phyloP scores from a whole-genome alignment of 1,284 basidiomycete genomes.

The Gymnopus androsaceus region DNA sequence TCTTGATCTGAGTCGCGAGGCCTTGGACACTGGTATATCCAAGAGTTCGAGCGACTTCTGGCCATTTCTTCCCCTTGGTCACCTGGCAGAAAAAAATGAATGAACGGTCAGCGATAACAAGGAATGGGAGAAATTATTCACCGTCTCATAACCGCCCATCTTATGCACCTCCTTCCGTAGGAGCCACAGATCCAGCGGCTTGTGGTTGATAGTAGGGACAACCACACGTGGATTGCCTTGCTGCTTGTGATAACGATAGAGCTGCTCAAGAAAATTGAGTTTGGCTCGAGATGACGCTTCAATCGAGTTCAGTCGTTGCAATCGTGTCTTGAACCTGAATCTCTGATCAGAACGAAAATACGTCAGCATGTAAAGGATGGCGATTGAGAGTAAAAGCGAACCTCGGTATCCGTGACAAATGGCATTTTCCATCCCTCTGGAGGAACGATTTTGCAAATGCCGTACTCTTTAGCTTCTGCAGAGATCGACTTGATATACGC shows the following conservation, averaged over 20 bases:
- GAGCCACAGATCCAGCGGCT: slow-evolving; percentile 90
- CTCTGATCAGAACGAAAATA: slow-evolving; percentile 47
- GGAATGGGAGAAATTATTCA: slow-evolving; percentile 41
- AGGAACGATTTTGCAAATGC: slow-evolving; percentile 96
- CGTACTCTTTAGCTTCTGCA: slow-evolving; percentile 74
- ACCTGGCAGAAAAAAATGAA: slow-evolving; percentile 50
- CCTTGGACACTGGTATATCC: slow-evolving; percentile 84
- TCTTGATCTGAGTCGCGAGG: slow-evolving; percentile 85
- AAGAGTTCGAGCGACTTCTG: slow-evolving; percentile 77
- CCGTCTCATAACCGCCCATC: slow-evolving; percentile 84
- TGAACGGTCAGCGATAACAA: slow-evolving; percentile 26
- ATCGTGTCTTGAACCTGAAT: slow-evolving; percentile 93
- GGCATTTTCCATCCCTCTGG: slow-evolving; percentile 95
- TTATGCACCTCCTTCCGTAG: slow-evolving; percentile 90
- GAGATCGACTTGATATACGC: slow-evolving; percentile 89
- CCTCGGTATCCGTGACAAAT: slow-evolving; percentile 94
- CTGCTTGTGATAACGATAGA: slow-evolving; percentile 91
- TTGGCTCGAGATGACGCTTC: slow-evolving; percentile 97
- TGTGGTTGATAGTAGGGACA: slow-evolving; percentile 91
- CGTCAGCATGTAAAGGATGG: slow-evolving; percentile 28
- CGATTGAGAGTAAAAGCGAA: slow-evolving; percentile 36
- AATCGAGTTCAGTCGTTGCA: slow-evolving; percentile 95
- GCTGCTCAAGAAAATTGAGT: slow-evolving; percentile 95
- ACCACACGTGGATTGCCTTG: slow-evolving; percentile 85
- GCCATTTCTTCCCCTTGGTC: slow-evolving; percentile 82